Evolutionary conservation across 2,329 filamentous ascomycete genomes (phyloP).

Genomic region (Biscogniauxia mediterranea): DNA sequence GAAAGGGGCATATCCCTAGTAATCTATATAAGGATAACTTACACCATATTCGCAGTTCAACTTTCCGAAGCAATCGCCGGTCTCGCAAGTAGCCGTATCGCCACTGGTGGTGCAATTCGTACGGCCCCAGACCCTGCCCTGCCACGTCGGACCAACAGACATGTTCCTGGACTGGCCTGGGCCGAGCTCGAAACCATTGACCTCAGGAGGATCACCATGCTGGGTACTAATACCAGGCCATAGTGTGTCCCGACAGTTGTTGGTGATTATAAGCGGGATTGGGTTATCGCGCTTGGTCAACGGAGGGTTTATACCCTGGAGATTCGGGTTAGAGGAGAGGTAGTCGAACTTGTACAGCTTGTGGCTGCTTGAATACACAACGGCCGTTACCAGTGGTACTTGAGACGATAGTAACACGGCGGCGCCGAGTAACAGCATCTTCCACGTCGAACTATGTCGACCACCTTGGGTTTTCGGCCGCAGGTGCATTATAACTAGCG

Average conservation of each 20-base stretch:
- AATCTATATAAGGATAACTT: slow-evolving; percentile 31
- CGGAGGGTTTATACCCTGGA: slow-evolving; percentile 22
- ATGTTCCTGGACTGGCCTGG: slow-evolving; percentile 58
- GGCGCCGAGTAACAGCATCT: slow-evolving; percentile 5
- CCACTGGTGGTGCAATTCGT: slow-evolving; percentile 78
- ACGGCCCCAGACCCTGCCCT: slow-evolving; percentile 77
- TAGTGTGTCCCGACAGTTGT: slow-evolving; percentile 67
- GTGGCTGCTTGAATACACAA: slow-evolving; percentile 32
- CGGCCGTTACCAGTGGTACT: slow-evolving; percentile 15
- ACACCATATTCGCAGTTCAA: slow-evolving; percentile 69
- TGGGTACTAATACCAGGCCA: slow-evolving; percentile 78
- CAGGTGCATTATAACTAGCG: slow-evolving; percentile 16
- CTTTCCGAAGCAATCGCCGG: slow-evolving; percentile 73
- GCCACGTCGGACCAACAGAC: slow-evolving; percentile 71
- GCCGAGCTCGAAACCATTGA: slow-evolving; percentile 66
- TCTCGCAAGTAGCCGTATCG: slow-evolving; percentile 66
- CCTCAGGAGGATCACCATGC: slow-evolving; percentile 63
- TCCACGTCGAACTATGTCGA: slow-evolving; percentile 4
- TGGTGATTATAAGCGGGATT: slow-evolving; percentile 66
- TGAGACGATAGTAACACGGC: slow-evolving; percentile 18
- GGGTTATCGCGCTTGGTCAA: slow-evolving; percentile 30
- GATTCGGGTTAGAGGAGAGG: slow-evolving; percentile 20
- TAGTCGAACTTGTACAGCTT: slow-evolving; percentile 31
- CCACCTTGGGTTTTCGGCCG: neutral
- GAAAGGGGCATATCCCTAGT: neutral